Conservation (phyloP, 768 basidiomycete species). For the Suillus bovinus region DNA sequence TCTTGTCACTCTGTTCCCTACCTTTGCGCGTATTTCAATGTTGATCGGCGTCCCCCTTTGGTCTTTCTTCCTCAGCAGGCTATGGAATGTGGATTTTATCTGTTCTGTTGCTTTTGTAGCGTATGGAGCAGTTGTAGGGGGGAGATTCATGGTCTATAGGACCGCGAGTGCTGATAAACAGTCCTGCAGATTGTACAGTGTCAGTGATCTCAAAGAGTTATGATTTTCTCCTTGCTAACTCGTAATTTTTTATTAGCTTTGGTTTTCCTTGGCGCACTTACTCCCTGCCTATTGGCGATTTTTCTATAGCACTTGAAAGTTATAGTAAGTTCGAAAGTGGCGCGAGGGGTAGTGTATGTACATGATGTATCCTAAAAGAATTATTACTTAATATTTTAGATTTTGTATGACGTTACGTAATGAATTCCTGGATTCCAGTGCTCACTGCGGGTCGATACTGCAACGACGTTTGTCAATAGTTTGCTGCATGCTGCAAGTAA, state of each 20-base stretch:
- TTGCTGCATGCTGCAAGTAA: not conserved
- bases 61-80: slow-evolving; percentile 9
- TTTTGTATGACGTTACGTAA: too few relatives aligned
- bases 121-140: slow-evolving; percentile 7
- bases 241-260: not conserved
- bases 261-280: slow-evolving; percentile 9
- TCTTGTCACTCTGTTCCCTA: slow-evolving; percentile 38
- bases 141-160: slow-evolving; percentile 4
- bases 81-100: slow-evolving; percentile 4
- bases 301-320: slow-evolving; percentile 10
- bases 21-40: slow-evolving; percentile 7
- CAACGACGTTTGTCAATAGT: not conserved
- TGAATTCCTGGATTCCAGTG: not conserved
- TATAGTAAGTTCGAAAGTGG: too few relatives aligned
- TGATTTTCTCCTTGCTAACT: not conserved
- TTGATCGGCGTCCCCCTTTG: slow-evolving; percentile 10
- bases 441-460: not conserved
- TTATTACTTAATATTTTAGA: too few relatives aligned
- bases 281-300: slow-evolving; percentile 15
- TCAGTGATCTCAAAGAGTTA: not conserved
- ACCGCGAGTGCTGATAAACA: slow-evolving; percentile 7
- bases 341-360: too few relatives aligned
- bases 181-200: slow-evolving; percentile 11
- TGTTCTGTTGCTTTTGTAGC: slow-evolving; percentile 6
- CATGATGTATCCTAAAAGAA: too few relatives aligned